phyloP scores from a whole-genome alignment of 441 rosid genomes.

The Omphalea diandra region DNA sequence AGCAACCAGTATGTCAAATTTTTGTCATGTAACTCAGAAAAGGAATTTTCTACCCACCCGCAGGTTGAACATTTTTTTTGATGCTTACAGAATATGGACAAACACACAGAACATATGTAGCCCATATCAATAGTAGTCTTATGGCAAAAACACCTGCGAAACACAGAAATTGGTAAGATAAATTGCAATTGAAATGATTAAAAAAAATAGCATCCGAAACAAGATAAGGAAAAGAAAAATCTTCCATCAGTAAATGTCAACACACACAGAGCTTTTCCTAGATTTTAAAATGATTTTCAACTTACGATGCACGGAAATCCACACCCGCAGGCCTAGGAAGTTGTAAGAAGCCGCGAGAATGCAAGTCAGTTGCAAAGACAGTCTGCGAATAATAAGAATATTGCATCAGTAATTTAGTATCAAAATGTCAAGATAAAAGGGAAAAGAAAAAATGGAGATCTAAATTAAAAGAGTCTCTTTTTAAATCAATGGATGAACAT shows the following conservation, averaged over 20 bases:
- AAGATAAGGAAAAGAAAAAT: not conserved
- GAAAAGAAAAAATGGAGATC: not conserved
- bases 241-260: not conserved
- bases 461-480: not conserved
- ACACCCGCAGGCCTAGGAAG: constrained; percentile 95
- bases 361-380: constrained; percentile 89
- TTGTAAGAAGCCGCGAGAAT: constrained; percentile 76
- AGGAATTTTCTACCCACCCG: constrained; percentile 50
- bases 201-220: not conserved
- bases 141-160: constrained; percentile 94
- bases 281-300: constrained; percentile 13
- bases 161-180: constrained; percentile 21
- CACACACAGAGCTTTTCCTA: constrained; percentile 4
- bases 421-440: not conserved
- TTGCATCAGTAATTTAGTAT: constrained; percentile 19
- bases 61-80: constrained; percentile 93
- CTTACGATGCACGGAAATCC: constrained; percentile 97
- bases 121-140: constrained; percentile 97
- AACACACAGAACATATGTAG: constrained; percentile 90
- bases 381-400: constrained; percentile 51
- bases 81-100: constrained; percentile 91
- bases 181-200: not conserved
- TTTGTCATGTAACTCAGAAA: not conserved
- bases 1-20: not conserved
- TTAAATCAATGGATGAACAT: not conserved